Evolutionary conservation across 1,284 basidiomycete species (phyloP), one percentile per base, ranked within the genome.

Genomic region (Trichosporon coremiiforme): DNA sequence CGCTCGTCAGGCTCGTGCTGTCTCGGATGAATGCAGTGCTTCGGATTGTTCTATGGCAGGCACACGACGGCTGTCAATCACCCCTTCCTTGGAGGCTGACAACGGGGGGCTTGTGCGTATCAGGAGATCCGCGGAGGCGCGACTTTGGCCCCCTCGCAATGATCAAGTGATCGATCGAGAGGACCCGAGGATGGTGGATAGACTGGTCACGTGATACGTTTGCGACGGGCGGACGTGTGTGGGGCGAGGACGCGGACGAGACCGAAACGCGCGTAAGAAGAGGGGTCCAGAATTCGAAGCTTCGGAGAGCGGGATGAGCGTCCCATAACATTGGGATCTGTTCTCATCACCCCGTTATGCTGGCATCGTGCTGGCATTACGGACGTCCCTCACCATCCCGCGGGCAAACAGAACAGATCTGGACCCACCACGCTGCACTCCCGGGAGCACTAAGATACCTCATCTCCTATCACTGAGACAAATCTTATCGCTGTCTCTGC

Each of bases 381-480:
- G 10, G 7, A 22, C n/a, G 10, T 53, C 50, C 50, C 50, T 53
- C 50, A 9, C 50, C 50, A 25, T 53, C 50, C 50, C 50, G 50
- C 50, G 50, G 22, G 50, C 10, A 12, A 53, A 4, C 20, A 53
- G 50, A 20, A 22, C 20, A 53, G 50, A 53, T 53, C 50, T 53
- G 50, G 50, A 53, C 50, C 50, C 50, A 53, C 50, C n/a, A 53
- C 8, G n/a, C 50, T 22, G 50, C 20, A 22, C 50, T 2, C 22
- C 20, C 50, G 50, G 50, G 50, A 53, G 22, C 20, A 20, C 22
- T 53, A 53, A 53, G 50, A 53, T 53, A 20, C 22, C 50, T 53
- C 17, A 45, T n/a, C 50, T 53, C 50, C 50, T 53, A 53, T 53
- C 50, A 53, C 20, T 53, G 50, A 53, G 20, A 53, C 50, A 53